A percentile compares a stretch with the other conserved stretches of the same genome.
Evolutionary conservation across 495 filamentous ascomycete genomes (phyloP).

Genomic region (Aspergillus panamensis): DNA sequence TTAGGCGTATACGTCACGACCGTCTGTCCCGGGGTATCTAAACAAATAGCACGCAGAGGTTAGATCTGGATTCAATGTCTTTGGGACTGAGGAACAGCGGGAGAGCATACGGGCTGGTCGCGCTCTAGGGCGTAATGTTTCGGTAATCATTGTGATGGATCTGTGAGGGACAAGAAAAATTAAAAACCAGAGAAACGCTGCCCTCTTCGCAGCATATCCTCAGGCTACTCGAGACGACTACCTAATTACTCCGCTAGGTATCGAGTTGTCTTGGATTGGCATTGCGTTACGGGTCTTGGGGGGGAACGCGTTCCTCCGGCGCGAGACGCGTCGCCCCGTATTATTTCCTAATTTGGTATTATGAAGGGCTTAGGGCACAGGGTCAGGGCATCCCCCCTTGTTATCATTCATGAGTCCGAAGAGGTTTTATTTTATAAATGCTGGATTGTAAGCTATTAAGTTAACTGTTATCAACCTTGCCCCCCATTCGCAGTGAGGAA

Average conservation of each 20-base stretch:
- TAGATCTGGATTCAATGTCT: neutral
- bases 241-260: neutral
- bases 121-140: slow-evolving; percentile 41
- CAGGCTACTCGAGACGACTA: neutral
- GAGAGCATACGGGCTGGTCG: slow-evolving; percentile 45
- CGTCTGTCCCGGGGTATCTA: slow-evolving; percentile 67
- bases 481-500: slow-evolving; percentile 52
- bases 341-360: slow-evolving; percentile 29
- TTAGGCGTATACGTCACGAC: slow-evolving; percentile 66
- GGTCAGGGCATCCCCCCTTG: slow-evolving; percentile 18
- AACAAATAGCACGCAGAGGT: slow-evolving; percentile 1
- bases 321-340: slow-evolving; percentile 25
- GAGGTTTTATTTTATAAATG: too few relatives aligned
- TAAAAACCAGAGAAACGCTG: neutral
- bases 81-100: neutral
- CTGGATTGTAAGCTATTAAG: too few relatives aligned
- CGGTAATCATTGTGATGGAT: slow-evolving; percentile 33
- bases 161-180: neutral
- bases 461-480: neutral
- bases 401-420: too few relatives aligned
- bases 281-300: neutral
- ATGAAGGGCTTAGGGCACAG: slow-evolving; percentile 42
- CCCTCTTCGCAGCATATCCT: slow-evolving; percentile 12
- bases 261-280: neutral
- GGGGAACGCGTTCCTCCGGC: slow-evolving; percentile 27